Conservation (phyloP, 495 filamentous ascomycete genomes). For the Pyrenopolyporus hunteri region DNA sequence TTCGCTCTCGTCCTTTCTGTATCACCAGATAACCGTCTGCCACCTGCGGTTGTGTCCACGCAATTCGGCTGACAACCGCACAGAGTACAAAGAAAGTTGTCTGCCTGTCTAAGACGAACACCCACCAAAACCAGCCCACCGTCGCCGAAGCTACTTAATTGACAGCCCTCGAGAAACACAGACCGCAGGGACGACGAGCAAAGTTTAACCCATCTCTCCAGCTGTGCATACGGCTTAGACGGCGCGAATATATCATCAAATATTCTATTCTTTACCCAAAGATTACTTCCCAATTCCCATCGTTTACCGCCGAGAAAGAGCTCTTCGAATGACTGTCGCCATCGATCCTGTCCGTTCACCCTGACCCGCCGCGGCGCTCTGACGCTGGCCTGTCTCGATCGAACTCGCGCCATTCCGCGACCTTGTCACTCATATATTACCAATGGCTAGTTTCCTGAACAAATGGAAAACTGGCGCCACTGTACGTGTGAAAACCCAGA, state of each 20-base stretch:
- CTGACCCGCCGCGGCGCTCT: conserved; percentile 37
- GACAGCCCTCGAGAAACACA: conserved; percentile 8
- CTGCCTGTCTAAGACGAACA: conserved; percentile 5
- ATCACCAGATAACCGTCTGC: background rate
- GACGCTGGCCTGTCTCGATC: conserved; percentile 38
- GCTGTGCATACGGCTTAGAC: background rate
- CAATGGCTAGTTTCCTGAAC: conserved; percentile 55
- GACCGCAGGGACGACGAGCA: conserved; percentile 4
- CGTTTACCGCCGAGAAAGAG: conserved; percentile 5
- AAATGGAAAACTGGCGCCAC: conserved; percentile 50
- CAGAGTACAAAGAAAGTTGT: conserved; percentile 13
- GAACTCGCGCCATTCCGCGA: conserved; percentile 14
- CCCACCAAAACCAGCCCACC: conserved; percentile 3
- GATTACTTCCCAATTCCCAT: background rate
- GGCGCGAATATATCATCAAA: conserved; percentile 13
- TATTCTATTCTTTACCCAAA: background rate
- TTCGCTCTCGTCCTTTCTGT: conserved; percentile 5
- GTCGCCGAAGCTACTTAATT: conserved; percentile 11
- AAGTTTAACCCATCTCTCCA: background rate
- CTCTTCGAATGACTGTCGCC: conserved; percentile 38
- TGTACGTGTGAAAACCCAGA: conserved; percentile 25
- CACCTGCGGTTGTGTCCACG: background rate
- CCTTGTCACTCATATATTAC: background rate
- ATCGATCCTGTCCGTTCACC: conserved; percentile 21
- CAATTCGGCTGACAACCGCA: conserved; percentile 1